A percentile compares a stretch with the other conserved stretches of the same genome.
Evolutionary conservation across 176 grass and related monocot genomes (phyloP).

Genomic region (Eleusine indica): DNA sequence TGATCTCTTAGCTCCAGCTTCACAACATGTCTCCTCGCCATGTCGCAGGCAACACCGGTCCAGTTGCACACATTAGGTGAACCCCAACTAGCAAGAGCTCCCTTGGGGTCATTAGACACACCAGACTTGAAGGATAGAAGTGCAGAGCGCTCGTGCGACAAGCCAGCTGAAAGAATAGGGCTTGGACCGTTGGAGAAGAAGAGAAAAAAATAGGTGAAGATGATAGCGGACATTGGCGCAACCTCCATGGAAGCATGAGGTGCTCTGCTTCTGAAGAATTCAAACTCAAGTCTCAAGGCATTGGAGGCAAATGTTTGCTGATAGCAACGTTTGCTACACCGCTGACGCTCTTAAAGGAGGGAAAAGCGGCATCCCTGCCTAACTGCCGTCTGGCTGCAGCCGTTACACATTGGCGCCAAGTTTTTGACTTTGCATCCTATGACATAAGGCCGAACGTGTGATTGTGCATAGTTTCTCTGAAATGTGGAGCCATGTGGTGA

Average conservation of each 20-base stretch:
- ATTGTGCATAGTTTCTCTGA: neutral
- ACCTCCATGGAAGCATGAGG: constrained; percentile 36
- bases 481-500: neutral
- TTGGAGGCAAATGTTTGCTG: constrained; percentile 25
- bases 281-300: constrained; percentile 33
- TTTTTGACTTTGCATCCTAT: constrained; percentile 14
- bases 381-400: constrained; percentile 39
- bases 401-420: constrained; percentile 47
- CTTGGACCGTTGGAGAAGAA: neutral
- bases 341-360: constrained; percentile 36
- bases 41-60: constrained; percentile 71
- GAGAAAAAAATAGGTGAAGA: constrained; percentile 4
- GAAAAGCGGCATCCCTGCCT: constrained; percentile 28
- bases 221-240: neutral
- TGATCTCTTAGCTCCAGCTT: constrained; percentile 43
- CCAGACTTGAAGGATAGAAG: constrained; percentile 60
- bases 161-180: neutral
- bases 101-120: constrained; percentile 47
- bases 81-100: constrained; percentile 51
- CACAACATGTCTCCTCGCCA: constrained; percentile 39
- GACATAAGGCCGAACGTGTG: neutral
- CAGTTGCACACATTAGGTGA: constrained; percentile 63
- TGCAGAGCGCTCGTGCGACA: constrained; percentile 36
- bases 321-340: constrained; percentile 58
- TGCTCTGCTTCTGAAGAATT: neutral